Evolutionary conservation across 2,329 filamentous ascomycete species (phyloP).

Genomic region (Colletotrichum gigasporum): DNA sequence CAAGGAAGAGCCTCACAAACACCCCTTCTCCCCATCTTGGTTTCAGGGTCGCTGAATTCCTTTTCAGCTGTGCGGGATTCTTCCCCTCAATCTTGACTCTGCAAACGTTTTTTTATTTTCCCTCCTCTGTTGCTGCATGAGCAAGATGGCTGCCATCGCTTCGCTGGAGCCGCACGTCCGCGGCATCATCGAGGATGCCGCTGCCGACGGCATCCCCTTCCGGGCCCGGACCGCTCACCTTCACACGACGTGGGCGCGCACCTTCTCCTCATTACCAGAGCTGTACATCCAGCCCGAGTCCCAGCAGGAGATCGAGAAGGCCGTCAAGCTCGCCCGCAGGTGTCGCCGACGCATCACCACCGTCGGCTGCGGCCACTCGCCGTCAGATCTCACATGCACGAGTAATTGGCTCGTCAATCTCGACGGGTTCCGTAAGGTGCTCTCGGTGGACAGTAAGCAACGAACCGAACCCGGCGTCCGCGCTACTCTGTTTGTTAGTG

Average conservation of each 20-base stretch:
- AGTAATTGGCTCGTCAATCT: conserved; percentile 96
- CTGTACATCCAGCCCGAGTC: conserved; percentile 89
- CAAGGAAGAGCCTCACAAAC: neutral
- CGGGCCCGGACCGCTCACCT: conserved; percentile 76
- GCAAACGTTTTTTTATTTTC: neutral
- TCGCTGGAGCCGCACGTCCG: conserved; percentile 47
- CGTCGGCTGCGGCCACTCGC: conserved; percentile 90
- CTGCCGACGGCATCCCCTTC: conserved; percentile 69
- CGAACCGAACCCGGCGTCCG: too few relatives aligned
- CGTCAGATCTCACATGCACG: conserved; percentile 90
- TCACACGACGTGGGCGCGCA: conserved; percentile 95
- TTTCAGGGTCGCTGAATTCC: too few relatives aligned
- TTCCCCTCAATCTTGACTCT: too few relatives aligned
- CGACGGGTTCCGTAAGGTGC: conserved; percentile 79
- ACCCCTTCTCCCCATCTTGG: too few relatives aligned
- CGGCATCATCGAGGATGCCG: conserved; percentile 43
- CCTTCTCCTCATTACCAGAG: conserved; percentile 89
- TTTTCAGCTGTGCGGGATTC: too few relatives aligned
- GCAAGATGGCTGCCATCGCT: conserved; percentile 14
- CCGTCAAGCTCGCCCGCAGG: conserved; percentile 80
- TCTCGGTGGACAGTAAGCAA: conserved; percentile 68
- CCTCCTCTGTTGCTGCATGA: neutral
- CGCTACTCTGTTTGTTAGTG: neutral
- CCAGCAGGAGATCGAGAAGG: conserved; percentile 85
- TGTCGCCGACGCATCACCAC: conserved; percentile 85